These are phyloP conservation scores for Pseudogymnoascus sp. DNA, from an alignment of 2,329 filamentous ascomycete species.

Conservation along the genomic window DNA sequence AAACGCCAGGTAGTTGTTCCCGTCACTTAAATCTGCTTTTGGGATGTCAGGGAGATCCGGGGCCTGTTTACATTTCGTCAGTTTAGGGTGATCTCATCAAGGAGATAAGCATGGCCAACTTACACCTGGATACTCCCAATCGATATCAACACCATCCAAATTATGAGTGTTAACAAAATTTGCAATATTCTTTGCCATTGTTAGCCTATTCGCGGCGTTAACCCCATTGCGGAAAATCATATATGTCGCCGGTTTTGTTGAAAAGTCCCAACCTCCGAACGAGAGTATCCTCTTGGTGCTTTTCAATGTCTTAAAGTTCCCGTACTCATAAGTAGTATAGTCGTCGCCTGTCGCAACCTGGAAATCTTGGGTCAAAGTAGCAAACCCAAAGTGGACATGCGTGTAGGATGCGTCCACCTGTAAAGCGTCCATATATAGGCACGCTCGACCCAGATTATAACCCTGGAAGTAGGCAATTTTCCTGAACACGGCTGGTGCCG, in stretches of 20 bases:
- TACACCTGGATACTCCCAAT: slow-evolving; percentile 36
- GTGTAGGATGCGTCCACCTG: slow-evolving; percentile 24
- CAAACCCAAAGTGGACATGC: slow-evolving; percentile 32
- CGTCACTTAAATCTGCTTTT: not conserved
- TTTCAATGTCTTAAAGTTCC: slow-evolving; percentile 26
- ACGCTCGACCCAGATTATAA: slow-evolving; percentile 26
- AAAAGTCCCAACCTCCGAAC: slow-evolving; percentile 40
- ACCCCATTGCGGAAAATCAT: slow-evolving; percentile 27
- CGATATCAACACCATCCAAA: slow-evolving; percentile 30
- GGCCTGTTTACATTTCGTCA: slow-evolving; percentile 26
- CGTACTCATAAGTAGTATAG: not conserved
- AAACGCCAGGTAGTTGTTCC: slow-evolving; percentile 32
- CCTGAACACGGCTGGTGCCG: slow-evolving; percentile 15
- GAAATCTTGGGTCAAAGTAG: slow-evolving; percentile 28
- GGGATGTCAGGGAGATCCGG: slow-evolving; percentile 34
- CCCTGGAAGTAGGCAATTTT: slow-evolving; percentile 31
- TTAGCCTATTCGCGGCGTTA: slow-evolving; percentile 28
- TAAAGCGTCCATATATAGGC: slow-evolving; percentile 23
- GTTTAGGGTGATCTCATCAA: not conserved
- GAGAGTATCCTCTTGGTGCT: slow-evolving; percentile 34
- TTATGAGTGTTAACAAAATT: slow-evolving; percentile 30
- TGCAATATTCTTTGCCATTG: slow-evolving; percentile 28
- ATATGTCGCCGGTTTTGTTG: slow-evolving; percentile 26
- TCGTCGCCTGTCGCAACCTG: not conserved
- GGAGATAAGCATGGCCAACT: not conserved